A percentile compares a stretch with the other conserved stretches of the same genome.
Evolutionary conservation across 495 filamentous ascomycete species (phyloP).

Genomic region (Hypoxylon cercidicola): DNA sequence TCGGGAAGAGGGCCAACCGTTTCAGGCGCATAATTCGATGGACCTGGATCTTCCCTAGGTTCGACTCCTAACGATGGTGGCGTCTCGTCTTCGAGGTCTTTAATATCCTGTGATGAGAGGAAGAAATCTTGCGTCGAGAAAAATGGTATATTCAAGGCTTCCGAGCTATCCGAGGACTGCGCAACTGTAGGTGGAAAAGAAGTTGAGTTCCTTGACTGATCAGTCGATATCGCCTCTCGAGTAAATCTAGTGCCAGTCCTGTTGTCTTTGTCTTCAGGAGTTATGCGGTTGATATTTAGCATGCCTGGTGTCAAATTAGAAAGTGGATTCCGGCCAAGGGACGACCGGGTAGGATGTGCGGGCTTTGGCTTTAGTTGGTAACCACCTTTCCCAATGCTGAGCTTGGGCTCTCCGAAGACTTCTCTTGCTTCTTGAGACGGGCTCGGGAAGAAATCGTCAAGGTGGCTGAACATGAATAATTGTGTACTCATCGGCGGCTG

Average conservation of each 20-base stretch:
- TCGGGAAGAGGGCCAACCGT: slow-evolving; percentile 18
- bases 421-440: slow-evolving; percentile 60
- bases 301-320: neutral
- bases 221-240: neutral
- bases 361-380: neutral
- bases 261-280: neutral
- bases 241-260: neutral
- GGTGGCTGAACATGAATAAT: slow-evolving; percentile 54
- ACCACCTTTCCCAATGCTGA: neutral
- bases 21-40: neutral
- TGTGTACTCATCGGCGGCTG: slow-evolving; percentile 53
- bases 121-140: slow-evolving; percentile 58
- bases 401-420: slow-evolving; percentile 48
- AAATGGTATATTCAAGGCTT: slow-evolving; percentile 42
- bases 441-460: slow-evolving; percentile 61
- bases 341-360: neutral
- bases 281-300: neutral
- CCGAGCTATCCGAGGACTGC: slow-evolving; percentile 13
- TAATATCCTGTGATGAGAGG: slow-evolving; percentile 59
- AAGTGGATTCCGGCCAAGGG: neutral
- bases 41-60: neutral
- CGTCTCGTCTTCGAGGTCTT: slow-evolving; percentile 51
- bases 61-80: slow-evolving; percentile 29
- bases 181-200: neutral
- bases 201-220: neutral